These are phyloP conservation scores for Alternaria metachromatica DNA, from an alignment of 2,329 filamentous ascomycete genomes.

Conservation along the genomic window DNA sequence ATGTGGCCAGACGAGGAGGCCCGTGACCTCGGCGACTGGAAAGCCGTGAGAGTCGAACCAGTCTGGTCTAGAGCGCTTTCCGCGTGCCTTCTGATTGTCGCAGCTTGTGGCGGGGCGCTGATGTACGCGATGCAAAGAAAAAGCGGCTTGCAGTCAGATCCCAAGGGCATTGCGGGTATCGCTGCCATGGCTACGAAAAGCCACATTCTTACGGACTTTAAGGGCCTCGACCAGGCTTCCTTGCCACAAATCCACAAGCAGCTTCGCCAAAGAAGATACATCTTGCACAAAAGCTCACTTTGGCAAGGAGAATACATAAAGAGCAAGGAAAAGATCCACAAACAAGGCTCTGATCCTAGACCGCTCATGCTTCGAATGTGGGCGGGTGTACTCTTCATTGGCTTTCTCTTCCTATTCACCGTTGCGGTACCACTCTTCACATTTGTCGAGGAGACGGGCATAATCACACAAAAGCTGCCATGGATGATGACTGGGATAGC, in stretches of 20 bases:
- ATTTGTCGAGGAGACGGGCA: slow-evolving; percentile 61
- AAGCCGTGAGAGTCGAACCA: slow-evolving; percentile 63
- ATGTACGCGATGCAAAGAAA: slow-evolving; percentile 68
- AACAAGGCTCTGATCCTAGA: slow-evolving; percentile 60
- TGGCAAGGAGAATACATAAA: slow-evolving; percentile 66
- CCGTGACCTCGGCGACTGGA: slow-evolving; percentile 56
- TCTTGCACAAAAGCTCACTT: slow-evolving; percentile 72
- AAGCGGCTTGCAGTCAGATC: slow-evolving; percentile 71
- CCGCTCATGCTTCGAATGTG: slow-evolving; percentile 70
- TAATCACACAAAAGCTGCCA: slow-evolving; percentile 66
- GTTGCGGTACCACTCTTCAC: slow-evolving; percentile 67
- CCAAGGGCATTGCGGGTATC: slow-evolving; percentile 75
- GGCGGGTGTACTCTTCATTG: slow-evolving; percentile 67
- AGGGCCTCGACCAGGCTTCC: slow-evolving; percentile 71
- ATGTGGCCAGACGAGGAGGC: slow-evolving; percentile 61
- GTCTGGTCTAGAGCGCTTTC: slow-evolving; percentile 69
- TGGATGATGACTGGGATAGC: slow-evolving; percentile 71
- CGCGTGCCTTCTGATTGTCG: slow-evolving; percentile 62
- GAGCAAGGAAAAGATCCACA: slow-evolving; percentile 59
- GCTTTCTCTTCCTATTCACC: slow-evolving; percentile 63
- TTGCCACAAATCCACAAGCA: slow-evolving; percentile 71
- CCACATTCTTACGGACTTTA: slow-evolving; percentile 77
- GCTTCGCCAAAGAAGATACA: slow-evolving; percentile 71
- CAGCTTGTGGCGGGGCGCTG: slow-evolving; percentile 63
- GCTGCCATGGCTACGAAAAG: slow-evolving; percentile 77